Base-by-base conservation (phyloP, 257 asterid genomes). In the Cordia subcordata region DNA sequence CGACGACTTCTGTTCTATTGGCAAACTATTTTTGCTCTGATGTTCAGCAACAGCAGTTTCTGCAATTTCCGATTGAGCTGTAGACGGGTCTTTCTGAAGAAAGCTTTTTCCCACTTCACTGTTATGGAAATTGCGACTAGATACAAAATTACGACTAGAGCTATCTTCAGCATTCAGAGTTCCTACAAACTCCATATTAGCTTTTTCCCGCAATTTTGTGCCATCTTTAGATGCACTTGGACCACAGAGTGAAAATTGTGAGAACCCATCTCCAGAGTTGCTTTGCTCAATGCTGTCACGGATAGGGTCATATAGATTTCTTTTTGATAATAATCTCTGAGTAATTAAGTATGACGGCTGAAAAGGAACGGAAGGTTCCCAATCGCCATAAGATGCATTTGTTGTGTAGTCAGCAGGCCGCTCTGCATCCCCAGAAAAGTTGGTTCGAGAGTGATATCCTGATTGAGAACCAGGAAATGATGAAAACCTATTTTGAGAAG, bases 311-410 rank as follows among this genome's bases (percentile, higher is more conserved):
- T 76, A 63, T 8, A 66, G 79, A 56, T 63, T 58, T 68, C 70
- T 79, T 63, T 81, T 70, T 75, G 74, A 61, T 63, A 85, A 79
- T 23, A 90, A 68, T 15, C 66, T 75, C 49, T 58, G 80, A 20
- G 84, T 86, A 42, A 92, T 66, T 49, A 67, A 73, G 69, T 77
- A 82, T 3, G 90, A 85, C 20, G 98, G 96, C 27, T 64, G 66
- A 66, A 88, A 88, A 72, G 93, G 93, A 66, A 59, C 73, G 44
- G 95, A 88, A 46, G 90, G 88, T 72, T 79, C 93, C 98, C 98
- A 92, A 63, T 78, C 61, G 63, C 65, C 64, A 68, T 70, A 79
- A 58, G 71, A 68, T 40, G 60, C 60, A 61, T 60, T 68, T 54
- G 75, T 58, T 60, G 64, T 74, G 42, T 17, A 65, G 39, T 60